Evolutionary conservation across 1,139 yeast species (phyloP), one percentile per base, ranked within the genome.

Genomic region (Yamadazyma membranifaciens): DNA sequence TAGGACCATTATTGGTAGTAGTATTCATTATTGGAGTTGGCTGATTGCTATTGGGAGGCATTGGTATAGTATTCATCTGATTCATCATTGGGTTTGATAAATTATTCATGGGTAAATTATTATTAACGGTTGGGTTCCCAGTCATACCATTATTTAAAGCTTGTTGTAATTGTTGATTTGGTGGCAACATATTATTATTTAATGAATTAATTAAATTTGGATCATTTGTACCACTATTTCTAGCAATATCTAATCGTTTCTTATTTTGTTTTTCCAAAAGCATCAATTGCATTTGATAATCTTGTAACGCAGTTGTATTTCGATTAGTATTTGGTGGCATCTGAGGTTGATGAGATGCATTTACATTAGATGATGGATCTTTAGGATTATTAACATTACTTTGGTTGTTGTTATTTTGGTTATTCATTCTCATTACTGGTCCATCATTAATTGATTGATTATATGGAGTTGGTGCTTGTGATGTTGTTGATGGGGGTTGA

Each of bases 221-320:
- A 48, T 59, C 56, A n/a, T 48, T 51, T 10, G 51, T 56, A 1
- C 70, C 66, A 47, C 56, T 60, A 48, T 59, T 63, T 47, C 78
- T 58, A 7, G 80, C 77, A 40, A 73, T 73, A 50, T 75, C 78
- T 41, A 76, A 71, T 27, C 83, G 69, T 56, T 79, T 80, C 57
- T 81, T 82, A 58, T 83, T 83, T 55, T 83, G 89, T 49, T 80
- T 79, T 49, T 85, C 92, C 45, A 85, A 63, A 34, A 82, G 59
- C 80, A 84, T 77, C 48, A 85, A 63, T 59, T 85, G 92, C 74
- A 78, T 78, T 59, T 85, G 92, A 58, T 85, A 85, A 56, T 84
- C 91, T 47, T 81, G 85, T 37, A 84, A 64, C 2, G 78, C 77
- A 51, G 69, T 69, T 51, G 62, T 59, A 49, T 68, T 70, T 38